phyloP scores from a whole-genome alignment of 1,139 yeast genomes.

The Wickerhamomyces sp. region DNA sequence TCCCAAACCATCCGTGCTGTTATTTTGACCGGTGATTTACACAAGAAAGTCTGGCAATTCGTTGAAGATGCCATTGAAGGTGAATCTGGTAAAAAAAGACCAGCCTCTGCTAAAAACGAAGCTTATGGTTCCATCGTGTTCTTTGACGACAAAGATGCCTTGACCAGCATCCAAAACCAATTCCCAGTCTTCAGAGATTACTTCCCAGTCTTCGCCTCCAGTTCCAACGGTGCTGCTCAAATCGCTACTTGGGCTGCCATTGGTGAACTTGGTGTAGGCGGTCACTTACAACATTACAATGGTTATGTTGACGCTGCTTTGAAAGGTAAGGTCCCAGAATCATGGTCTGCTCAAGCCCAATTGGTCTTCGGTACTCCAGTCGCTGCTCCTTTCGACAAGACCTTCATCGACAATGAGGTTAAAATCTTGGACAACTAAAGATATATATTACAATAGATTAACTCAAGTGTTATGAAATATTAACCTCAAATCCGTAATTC shows the following conservation, averaged over 20 bases:
- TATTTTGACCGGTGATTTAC: slow-evolving; percentile 36
- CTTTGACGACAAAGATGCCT: slow-evolving; percentile 36
- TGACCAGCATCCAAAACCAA: slow-evolving; percentile 34
- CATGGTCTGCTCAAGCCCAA: slow-evolving; percentile 41
- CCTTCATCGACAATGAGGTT: slow-evolving; percentile 34
- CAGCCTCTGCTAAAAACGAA: slow-evolving; percentile 36
- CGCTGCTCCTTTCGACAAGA: slow-evolving; percentile 30
- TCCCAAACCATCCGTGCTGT: slow-evolving; percentile 41
- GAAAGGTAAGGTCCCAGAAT: slow-evolving; percentile 33
- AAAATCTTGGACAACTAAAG: slow-evolving; percentile 21
- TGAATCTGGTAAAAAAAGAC: slow-evolving; percentile 34
- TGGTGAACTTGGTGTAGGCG: slow-evolving; percentile 39
- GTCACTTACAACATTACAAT: slow-evolving; percentile 45
- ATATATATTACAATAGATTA: background rate
- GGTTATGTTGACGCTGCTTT: slow-evolving; percentile 36
- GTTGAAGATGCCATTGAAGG: slow-evolving; percentile 32
- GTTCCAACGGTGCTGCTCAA: slow-evolving; percentile 44
- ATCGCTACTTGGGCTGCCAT: slow-evolving; percentile 42
- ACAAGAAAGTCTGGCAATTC: slow-evolving; percentile 38
- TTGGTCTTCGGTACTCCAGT: slow-evolving; percentile 40
- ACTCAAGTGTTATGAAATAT: background rate
- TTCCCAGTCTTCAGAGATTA: slow-evolving; percentile 36
- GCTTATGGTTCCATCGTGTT: slow-evolving; percentile 44
- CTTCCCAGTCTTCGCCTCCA: slow-evolving; percentile 41
- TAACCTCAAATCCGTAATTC: too few species aligned